phyloP scores from a whole-genome alignment of 2,329 filamentous ascomycete genomes.

The Leptographium radiaticola region DNA sequence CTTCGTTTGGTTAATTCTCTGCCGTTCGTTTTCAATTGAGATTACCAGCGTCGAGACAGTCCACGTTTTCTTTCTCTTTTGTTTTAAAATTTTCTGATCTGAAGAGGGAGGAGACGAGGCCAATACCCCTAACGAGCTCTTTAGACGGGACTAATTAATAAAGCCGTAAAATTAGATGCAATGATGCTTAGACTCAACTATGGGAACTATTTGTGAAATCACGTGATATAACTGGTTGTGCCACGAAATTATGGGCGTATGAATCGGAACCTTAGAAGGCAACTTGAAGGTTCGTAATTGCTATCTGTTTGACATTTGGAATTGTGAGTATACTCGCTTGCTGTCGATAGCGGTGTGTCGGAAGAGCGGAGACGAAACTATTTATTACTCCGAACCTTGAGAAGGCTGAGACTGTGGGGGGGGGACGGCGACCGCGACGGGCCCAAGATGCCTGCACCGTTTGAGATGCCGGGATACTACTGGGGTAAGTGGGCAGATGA shows the following conservation, averaged over 20 bases:
- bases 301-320: no score
- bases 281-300: no score
- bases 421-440: neutral
- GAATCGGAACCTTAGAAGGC: no score
- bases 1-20: slow-evolving; percentile 2
- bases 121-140: slow-evolving; percentile 14
- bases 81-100: slow-evolving; percentile 20
- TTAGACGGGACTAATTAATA: slow-evolving; percentile 27
- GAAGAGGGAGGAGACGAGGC: slow-evolving; percentile 12
- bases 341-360: no score
- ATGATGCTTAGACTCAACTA: neutral
- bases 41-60: slow-evolving; percentile 2
- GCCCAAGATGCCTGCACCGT: slow-evolving; percentile 8
- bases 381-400: no score
- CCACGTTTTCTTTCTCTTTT: slow-evolving; percentile 18
- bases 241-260: no score
- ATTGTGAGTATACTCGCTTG: no score
- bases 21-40: neutral
- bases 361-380: no score
- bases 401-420: no score
- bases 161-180: slow-evolving; percentile 23
- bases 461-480: slow-evolving; percentile 39
- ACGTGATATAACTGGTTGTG: neutral
- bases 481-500: slow-evolving; percentile 26
- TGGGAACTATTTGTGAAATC: neutral